Percentiles rank a stretch among this genome's conserved stretches.
Evolutionary conservation across 2,329 filamentous ascomycete species (phyloP).

Genomic region (Pyricularia pennisetigena): DNA sequence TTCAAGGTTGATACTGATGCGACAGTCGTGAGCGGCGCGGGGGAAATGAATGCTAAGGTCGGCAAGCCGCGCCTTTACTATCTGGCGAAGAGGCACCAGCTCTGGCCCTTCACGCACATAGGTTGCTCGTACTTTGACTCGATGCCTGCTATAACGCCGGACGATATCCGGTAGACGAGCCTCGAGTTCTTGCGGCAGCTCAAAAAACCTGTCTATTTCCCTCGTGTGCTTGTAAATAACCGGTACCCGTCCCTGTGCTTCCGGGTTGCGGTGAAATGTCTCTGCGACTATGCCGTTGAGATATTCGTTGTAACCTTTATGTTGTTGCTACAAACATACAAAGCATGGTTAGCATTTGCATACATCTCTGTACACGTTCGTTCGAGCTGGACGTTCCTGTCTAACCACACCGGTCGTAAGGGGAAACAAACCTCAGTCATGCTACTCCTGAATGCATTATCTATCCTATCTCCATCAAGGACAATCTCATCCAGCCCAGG

Average conservation of each 20-base stretch:
- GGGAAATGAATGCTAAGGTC: conserved; percentile 87
- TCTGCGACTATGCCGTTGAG: conserved; percentile 61
- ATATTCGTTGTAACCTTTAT: conserved; percentile 74
- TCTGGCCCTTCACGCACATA: conserved; percentile 48
- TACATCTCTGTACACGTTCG: neutral
- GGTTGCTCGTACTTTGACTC: conserved; percentile 61
- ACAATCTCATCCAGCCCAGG: conserved; percentile 20
- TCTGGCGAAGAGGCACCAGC: conserved; percentile 44
- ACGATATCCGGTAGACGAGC: conserved; percentile 55
- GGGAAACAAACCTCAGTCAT: conserved; percentile 69
- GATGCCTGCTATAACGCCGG: conserved; percentile 43
- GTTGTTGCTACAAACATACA: conserved; percentile 52
- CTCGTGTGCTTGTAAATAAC: conserved; percentile 74
- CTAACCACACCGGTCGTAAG: too few species aligned
- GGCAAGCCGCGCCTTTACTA: conserved; percentile 81
- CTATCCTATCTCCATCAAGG: neutral
- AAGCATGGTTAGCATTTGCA: neutral
- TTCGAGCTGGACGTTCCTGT: neutral
- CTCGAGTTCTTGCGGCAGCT: conserved; percentile 52
- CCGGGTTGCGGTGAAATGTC: conserved; percentile 43
- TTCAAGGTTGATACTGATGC: conserved; percentile 91
- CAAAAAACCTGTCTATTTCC: conserved; percentile 82
- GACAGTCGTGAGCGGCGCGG: conserved; percentile 70
- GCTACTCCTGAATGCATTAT: conserved; percentile 66
- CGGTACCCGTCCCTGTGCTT: conserved; percentile 36